Base-by-base conservation (phyloP, 1,284 basidiomycete species). In the Fomitiporia mediterranea region DNA sequence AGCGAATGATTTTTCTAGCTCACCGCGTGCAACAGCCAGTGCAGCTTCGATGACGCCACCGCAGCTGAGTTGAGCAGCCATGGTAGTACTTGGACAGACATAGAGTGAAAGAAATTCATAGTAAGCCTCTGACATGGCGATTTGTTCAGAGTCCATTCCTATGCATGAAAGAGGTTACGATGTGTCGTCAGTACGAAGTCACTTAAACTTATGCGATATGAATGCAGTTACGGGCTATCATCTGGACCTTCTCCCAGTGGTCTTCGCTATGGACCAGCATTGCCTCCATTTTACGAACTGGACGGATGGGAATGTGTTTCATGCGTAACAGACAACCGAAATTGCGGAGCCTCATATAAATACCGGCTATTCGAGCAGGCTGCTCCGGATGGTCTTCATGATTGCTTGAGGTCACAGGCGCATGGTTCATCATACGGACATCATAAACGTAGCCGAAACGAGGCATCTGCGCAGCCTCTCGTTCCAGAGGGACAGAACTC, bases 41-140 rank as follows among this genome's bases (percentile, higher is more conserved):
- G 86, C 84, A 5, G 94, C 90, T 69, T 98, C 92, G 62, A 99
- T 89, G 51, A 95, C 94, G 13, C 96, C 94, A 1, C 97, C 97
- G 64, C 93, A 95, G 57, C 94, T 96, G 27, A 99, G 72, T 21
- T 86, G 78, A 4, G 97, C 95, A 35, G 91, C 86, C 44, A 82
- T 78, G 0, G 94, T 90, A 0, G 97, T 97, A 40, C 85, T 82
- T 44, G 83, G 81, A 72, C 91, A 91, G 54, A 98, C 86, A 72
- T 98, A 99, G 15, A 99, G 82, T 15, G 95, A 98, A 21, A 95
- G 74, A 35, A 86, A 83, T 52, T 94, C 91, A 69, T 96, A 97
- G 68, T 90, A 94, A 13, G 79, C 77, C 61, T 83, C 82, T 1
- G 89, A 85, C 60, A 87, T 81, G 46, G 78, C 70, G 47, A 91